These are phyloP conservation scores for Dioszegia aurantiaca DNA, from an alignment of 768 basidiomycete species.

Conservation along the genomic window DNA sequence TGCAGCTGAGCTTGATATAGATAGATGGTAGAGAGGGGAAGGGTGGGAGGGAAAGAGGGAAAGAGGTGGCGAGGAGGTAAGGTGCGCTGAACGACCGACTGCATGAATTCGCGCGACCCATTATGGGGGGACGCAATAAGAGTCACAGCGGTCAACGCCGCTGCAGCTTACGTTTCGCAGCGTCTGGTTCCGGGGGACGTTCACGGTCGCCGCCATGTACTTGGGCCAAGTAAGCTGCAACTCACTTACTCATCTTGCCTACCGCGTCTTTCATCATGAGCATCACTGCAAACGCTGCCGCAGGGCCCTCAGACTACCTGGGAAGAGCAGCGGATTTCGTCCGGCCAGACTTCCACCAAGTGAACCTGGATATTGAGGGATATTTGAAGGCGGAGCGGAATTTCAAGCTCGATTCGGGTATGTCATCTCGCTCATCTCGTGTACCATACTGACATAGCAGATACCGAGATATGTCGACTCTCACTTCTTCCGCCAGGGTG, in stretches of 20 bases:
- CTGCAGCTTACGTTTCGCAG: too few species aligned
- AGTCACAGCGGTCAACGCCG: too few species aligned
- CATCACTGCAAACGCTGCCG: conserved; percentile 8
- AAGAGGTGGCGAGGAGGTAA: not conserved
- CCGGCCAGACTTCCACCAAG: conserved; percentile 89
- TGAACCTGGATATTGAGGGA: conserved; percentile 75
- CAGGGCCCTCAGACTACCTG: conserved; percentile 23
- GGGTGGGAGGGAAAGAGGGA: not conserved
- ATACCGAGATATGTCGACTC: conserved; percentile 89
- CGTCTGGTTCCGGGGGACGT: too few species aligned
- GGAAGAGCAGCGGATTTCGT: conserved; percentile 57
- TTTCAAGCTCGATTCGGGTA: conserved; percentile 88
- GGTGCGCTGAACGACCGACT: too few species aligned
- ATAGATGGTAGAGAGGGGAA: too few species aligned
- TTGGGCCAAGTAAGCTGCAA: not conserved
- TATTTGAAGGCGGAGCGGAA: conserved; percentile 78
- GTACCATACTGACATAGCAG: conserved; percentile 54
- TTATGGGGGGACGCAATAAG: too few species aligned
- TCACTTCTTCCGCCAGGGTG: conserved; percentile 77
- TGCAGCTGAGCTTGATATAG: not conserved
- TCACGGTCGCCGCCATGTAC: too few species aligned
- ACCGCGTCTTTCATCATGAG: not conserved
- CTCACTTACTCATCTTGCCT: not conserved
- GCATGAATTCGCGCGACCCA: too few species aligned
- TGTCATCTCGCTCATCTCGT: conserved; percentile 22